Conservation (phyloP, 2,329 filamentous ascomycete species). For the Pseudogymnoascus sp. region DNA sequence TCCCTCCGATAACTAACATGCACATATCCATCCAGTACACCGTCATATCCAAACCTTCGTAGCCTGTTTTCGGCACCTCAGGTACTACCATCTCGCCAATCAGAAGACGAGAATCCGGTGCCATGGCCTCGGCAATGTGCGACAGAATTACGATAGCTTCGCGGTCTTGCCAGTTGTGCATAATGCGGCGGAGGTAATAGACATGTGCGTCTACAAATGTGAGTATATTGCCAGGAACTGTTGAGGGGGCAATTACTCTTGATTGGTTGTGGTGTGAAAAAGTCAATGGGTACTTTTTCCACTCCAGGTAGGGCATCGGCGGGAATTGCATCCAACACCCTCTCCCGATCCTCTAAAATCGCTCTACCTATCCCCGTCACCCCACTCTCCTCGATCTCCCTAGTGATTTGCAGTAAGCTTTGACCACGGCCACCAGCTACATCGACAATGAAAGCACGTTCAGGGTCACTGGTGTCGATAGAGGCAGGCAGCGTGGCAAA, state of each 20-base stretch:
- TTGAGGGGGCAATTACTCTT: not conserved
- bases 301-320: not conserved
- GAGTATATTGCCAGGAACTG: not conserved
- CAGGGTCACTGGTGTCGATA: constrained; percentile 13
- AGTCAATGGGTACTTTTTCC: constrained; percentile 1
- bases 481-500: not conserved
- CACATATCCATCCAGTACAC: constrained; percentile 17
- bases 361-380: not conserved
- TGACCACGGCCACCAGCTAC: constrained; percentile 2
- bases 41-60: constrained; percentile 12
- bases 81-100: constrained; percentile 21
- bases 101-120: constrained; percentile 16
- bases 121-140: constrained; percentile 21
- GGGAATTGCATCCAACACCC: not conserved
- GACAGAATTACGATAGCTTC: constrained; percentile 17
- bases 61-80: not conserved
- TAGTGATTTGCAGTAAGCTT: not conserved
- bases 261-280: constrained; percentile 9
- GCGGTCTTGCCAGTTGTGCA: constrained; percentile 23
- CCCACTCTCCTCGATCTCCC: not conserved
- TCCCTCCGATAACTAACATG: constrained; percentile 19
- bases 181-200: constrained; percentile 23
- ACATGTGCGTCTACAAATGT: constrained; percentile 19
- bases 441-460: constrained; percentile 6
- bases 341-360: not conserved